Evolutionary conservation across 495 filamentous ascomycete genomes (phyloP).

Genomic region (Trichoderma orchidacearum): DNA sequence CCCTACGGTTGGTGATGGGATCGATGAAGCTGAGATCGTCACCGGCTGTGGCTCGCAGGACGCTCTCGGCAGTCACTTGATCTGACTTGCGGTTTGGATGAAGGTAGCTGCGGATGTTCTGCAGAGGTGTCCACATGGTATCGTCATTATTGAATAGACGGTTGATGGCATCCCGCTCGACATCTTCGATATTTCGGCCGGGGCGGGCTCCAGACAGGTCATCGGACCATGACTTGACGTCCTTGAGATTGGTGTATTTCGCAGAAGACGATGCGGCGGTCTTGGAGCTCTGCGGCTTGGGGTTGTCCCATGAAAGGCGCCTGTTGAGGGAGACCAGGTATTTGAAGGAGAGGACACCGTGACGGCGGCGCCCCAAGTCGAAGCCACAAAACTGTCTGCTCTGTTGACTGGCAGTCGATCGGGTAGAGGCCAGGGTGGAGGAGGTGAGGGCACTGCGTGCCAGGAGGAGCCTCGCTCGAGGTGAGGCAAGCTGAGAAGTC

Average conservation of each 20-base stretch:
- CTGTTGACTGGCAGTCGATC: neutral
- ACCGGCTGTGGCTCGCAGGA: neutral
- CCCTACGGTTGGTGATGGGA: constrained; percentile 49
- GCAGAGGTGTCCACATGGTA: neutral
- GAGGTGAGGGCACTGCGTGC: constrained; percentile 8
- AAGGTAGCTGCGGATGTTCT: constrained; percentile 4
- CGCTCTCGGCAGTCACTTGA: neutral
- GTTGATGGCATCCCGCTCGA: constrained; percentile 18
- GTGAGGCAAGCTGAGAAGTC: constrained; percentile 6
- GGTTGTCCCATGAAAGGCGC: constrained; percentile 24
- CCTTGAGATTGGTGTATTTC: constrained; percentile 4
- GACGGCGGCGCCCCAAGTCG: constrained; percentile 28
- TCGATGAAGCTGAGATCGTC: constrained; percentile 28
- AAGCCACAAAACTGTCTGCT: constrained; percentile 26
- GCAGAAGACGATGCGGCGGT: neutral
- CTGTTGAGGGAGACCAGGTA: constrained; percentile 22
- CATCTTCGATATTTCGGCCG: constrained; percentile 23
- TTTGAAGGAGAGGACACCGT: constrained; percentile 22
- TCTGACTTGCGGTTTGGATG: neutral
- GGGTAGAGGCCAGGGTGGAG: constrained; percentile 2
- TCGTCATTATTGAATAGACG: constrained; percentile 8
- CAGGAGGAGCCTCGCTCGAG: constrained; percentile 15
- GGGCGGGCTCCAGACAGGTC: constrained; percentile 19
- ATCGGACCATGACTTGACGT: constrained; percentile 10
- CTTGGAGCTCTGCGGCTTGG: constrained; percentile 1